These are phyloP conservation scores for Amanita jacksonii DNA, from an alignment of 768 basidiomycete genomes.

Conservation along the genomic window DNA sequence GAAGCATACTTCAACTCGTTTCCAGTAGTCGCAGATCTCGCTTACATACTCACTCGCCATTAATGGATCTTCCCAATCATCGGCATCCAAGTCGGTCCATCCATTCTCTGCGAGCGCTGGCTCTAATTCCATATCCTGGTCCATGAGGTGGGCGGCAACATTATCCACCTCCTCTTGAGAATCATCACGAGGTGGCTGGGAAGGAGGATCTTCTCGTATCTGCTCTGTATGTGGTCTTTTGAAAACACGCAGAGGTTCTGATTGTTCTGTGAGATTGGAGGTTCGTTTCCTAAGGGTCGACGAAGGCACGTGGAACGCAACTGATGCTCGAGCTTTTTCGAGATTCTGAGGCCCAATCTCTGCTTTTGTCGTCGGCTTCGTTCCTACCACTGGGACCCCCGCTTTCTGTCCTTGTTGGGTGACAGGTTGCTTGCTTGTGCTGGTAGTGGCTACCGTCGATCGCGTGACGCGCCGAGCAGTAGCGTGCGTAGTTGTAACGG, in stretches of 20 bases:
- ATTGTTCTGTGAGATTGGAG: constrained; percentile 27
- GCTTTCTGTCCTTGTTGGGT: constrained; percentile 11
- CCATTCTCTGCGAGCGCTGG: constrained; percentile 31
- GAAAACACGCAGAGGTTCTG: constrained; percentile 36
- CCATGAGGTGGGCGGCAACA: constrained; percentile 30
- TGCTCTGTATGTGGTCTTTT: constrained; percentile 60
- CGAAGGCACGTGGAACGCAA: neutral
- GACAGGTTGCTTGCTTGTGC: neutral
- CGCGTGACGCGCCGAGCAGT: constrained; percentile 1
- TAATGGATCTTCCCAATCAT: constrained; percentile 79
- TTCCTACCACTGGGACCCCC: neutral
- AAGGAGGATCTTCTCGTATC: constrained; percentile 10
- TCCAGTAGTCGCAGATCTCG: constrained; percentile 84
- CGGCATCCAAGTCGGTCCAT: constrained; percentile 85
- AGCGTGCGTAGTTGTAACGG: neutral
- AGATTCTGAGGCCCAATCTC: neutral
- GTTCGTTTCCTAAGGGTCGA: constrained; percentile 12
- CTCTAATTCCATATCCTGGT: constrained; percentile 20
- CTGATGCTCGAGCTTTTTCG: neutral
- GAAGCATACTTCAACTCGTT: constrained; percentile 60
- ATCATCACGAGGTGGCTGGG: constrained; percentile 20
- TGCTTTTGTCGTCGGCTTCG: neutral
- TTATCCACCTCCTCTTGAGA: constrained; percentile 29
- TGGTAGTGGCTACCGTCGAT: neutral
- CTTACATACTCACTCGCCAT: constrained; percentile 91